Evolutionary conservation across 768 basidiomycete genomes (phyloP).

Genomic region (Leccinum subgranulosum): DNA sequence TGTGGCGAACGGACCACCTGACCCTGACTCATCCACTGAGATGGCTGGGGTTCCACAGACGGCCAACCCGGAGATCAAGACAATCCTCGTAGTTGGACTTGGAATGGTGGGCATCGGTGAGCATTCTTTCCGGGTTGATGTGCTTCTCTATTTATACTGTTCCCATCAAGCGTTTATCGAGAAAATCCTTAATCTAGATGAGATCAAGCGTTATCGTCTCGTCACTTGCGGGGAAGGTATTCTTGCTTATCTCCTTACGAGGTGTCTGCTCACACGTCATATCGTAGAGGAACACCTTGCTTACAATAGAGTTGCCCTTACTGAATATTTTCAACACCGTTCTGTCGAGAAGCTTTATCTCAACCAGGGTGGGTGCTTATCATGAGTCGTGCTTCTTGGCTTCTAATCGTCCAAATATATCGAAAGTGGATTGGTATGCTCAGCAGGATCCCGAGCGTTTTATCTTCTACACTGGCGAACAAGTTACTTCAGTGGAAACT

Average conservation of each 20-base stretch:
- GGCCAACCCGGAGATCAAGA: background rate
- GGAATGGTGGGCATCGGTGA: background rate
- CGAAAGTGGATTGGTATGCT: slow-evolving; percentile 53
- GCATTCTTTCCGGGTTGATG: background rate
- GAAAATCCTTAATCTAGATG: background rate
- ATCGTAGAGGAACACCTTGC: background rate
- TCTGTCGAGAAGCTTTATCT: slow-evolving; percentile 42
- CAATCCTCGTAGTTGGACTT: background rate
- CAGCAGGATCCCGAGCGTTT: slow-evolving; percentile 57
- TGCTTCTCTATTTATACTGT: background rate
- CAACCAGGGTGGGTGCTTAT: slow-evolving; percentile 37
- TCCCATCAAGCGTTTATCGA: background rate
- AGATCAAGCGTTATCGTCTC: background rate
- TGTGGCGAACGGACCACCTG: background rate
- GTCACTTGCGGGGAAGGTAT: background rate
- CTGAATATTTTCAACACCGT: background rate
- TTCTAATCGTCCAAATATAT: slow-evolving; percentile 11
- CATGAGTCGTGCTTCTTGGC: background rate
- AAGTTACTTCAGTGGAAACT: slow-evolving; percentile 39
- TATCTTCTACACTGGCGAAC: slow-evolving; percentile 47
- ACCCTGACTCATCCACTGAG: background rate
- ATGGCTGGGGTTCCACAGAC: background rate
- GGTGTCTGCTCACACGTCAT: background rate
- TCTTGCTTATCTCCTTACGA: background rate
- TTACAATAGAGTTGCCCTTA: background rate